Evolutionary conservation across 2,329 filamentous ascomycete genomes (phyloP), one percentile per base, ranked within the genome.

Genomic region (Verticillium albo-atrum): DNA sequence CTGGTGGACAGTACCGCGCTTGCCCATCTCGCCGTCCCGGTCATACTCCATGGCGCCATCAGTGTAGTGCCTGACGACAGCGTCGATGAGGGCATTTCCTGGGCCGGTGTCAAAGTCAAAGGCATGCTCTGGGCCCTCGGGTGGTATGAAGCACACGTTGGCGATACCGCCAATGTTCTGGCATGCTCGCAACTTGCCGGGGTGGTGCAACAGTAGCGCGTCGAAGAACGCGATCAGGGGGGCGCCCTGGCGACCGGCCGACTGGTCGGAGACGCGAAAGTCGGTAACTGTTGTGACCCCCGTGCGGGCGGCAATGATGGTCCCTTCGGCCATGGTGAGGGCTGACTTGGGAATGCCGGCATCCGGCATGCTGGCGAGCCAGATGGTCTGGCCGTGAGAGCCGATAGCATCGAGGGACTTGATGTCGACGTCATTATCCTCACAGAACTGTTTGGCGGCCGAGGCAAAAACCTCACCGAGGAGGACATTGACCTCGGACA

Each of bases 131-230:
- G 70, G 63, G 30, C 69, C 69, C 56, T 81, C 75, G 0, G 81
- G 77, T 3, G 81, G 82, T 56, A 86, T 82, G 70, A 86, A 85
- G 71, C 80, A 86, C 26, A 87, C 80, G 63, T 84, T 87, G 30
- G 80, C 81, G 50, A 87, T 84, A 32, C 84, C 83, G 56, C 82
- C 82, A 58, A 87, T 86, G 65, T 86, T 86, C 66, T 87, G 82
- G 68, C 83, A 86, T 2, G 81, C 82, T 27, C 84, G 79, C 7
- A 84, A 72, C 68, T 83, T 85, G 4, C 71, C 80, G 0, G 83
- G 79, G 64, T 87, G 81, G 63, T 82, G 80, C 20, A 87, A 74
- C 10, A 86, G 65, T 4, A 85, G 71, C 0, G 78, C 76, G 63
- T 87, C 82, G 64, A 87, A 82, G 64, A 86, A 84, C 23, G 78